Evolutionary conservation across 352 stramenopile genomes (phyloP).

Genomic region (Pilasporangium apinafurcum): DNA sequence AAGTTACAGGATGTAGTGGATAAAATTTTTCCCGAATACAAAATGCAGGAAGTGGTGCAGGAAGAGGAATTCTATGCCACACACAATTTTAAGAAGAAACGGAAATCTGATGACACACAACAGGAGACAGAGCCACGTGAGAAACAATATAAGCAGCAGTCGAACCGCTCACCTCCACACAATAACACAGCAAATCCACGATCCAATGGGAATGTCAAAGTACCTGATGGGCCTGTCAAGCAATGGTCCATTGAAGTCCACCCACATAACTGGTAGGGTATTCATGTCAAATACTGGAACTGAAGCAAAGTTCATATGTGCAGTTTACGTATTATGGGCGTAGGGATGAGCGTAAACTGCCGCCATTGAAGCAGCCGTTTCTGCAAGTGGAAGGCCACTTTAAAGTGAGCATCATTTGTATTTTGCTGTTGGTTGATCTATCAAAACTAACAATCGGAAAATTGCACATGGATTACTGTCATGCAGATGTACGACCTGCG

Average conservation of each 20-base stretch:
- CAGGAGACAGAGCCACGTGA: too few species aligned
- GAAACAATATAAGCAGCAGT: too few species aligned
- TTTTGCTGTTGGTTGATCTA: background rate
- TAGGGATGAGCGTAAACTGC: constrained; percentile 9
- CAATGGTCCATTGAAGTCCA: too few species aligned
- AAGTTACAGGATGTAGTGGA: constrained; percentile 71
- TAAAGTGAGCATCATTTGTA: constrained; percentile 19
- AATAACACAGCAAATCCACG: too few species aligned
- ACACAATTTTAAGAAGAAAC: constrained; percentile 49
- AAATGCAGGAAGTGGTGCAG: constrained; percentile 31
- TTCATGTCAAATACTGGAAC: too few species aligned
- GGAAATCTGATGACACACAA: too few species aligned
- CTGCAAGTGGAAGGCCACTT: constrained; percentile 59
- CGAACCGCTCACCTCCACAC: too few species aligned
- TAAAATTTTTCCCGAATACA: constrained; percentile 64
- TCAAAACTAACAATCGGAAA: background rate
- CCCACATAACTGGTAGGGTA: too few species aligned
- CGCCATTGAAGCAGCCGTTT: constrained; percentile 29
- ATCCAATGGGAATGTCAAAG: too few species aligned
- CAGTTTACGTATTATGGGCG: too few species aligned
- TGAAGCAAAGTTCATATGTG: too few species aligned
- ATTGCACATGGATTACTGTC: background rate
- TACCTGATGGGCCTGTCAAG: too few species aligned
- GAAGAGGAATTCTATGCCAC: constrained; percentile 60
- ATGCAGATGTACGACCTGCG: constrained; percentile 51